These are phyloP conservation scores for Emergomyces pasteurianus DNA, from an alignment of 2,329 filamentous ascomycete species.

Conservation along the genomic window DNA sequence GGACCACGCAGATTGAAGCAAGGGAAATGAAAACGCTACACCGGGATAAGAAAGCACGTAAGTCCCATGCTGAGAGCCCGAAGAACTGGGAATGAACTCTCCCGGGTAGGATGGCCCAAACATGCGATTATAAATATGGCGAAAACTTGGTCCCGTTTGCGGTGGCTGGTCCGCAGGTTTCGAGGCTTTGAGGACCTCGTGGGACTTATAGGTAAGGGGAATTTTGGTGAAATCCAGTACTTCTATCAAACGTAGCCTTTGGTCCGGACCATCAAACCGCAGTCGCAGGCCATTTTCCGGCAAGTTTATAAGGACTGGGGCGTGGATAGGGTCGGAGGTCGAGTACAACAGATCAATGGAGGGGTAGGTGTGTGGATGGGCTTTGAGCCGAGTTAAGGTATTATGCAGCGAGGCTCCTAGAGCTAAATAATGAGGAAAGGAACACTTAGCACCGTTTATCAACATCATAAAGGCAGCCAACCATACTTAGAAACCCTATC, in stretches of 20 bases:
- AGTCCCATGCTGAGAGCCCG: constrained; percentile 49
- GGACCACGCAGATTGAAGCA: constrained; percentile 63
- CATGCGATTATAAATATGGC: constrained; percentile 84
- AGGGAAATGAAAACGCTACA: constrained; percentile 80
- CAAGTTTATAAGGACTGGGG: constrained; percentile 63
- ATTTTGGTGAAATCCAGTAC: constrained; percentile 81
- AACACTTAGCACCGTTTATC: constrained; percentile 1
- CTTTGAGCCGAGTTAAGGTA: constrained; percentile 74
- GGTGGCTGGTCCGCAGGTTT: constrained; percentile 23
- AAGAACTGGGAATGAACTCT: constrained; percentile 64
- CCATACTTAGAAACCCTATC: constrained; percentile 48
- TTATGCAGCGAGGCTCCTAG: constrained; percentile 89
- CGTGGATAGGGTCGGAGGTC: constrained; percentile 56
- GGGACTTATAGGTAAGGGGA: constrained; percentile 67
- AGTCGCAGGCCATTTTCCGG: constrained; percentile 79
- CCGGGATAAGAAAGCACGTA: constrained; percentile 93
- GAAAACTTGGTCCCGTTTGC: constrained; percentile 57
- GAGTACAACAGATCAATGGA: constrained; percentile 76
- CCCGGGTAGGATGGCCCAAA: constrained; percentile 89
- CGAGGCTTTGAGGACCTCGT: constrained; percentile 57
- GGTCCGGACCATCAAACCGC: constrained; percentile 87
- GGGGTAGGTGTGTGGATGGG: constrained; percentile 70
- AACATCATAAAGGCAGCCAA: constrained; percentile 11
- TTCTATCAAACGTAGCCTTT: constrained; percentile 82
- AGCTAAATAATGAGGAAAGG: constrained; percentile 42